Percentiles rank a stretch among this genome's conserved stretches.
These are phyloP conservation scores for Cyclotella atomus DNA, from an alignment of 108 stramenopile species.

Conservation along the genomic window DNA sequence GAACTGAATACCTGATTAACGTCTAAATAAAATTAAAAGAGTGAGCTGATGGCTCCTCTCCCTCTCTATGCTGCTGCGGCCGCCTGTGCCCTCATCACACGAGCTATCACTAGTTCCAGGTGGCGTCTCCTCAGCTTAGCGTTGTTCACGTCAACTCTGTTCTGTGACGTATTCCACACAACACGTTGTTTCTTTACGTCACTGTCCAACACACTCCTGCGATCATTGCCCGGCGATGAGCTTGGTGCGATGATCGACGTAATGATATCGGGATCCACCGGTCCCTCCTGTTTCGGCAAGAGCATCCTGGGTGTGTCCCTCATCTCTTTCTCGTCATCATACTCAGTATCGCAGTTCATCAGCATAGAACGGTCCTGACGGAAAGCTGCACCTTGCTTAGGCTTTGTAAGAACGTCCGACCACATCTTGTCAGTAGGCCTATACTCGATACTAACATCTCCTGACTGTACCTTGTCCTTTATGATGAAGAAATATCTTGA, in stretches of 20 bases:
- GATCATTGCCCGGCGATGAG: background rate
- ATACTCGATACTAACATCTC: background rate
- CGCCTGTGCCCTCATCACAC: too few relatives aligned
- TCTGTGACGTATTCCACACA: too few relatives aligned
- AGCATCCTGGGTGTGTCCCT: background rate
- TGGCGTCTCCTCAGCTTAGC: too few relatives aligned
- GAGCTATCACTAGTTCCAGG: too few relatives aligned
- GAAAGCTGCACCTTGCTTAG: background rate
- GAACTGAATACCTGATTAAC: conserved; percentile 4
- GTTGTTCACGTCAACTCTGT: too few relatives aligned
- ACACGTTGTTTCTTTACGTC: too few relatives aligned
- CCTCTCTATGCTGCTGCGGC: too few relatives aligned
- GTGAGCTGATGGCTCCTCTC: too few relatives aligned
- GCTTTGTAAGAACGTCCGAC: background rate
- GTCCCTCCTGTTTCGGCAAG: background rate
- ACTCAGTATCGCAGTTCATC: background rate
- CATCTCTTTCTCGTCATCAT: background rate
- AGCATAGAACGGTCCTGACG: background rate
- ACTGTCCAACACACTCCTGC: background rate
- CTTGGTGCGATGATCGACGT: background rate
- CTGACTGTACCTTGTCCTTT: background rate
- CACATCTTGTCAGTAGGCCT: background rate
- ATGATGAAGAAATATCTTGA: background rate
- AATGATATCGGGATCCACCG: too few relatives aligned
- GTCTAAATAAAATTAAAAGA: too few relatives aligned